Percentiles rank a stretch among this genome's conserved stretches.
These are phyloP conservation scores for Schrenkiella parvula DNA, from an alignment of 345 rosid genomes.

Conservation along the genomic window DNA sequence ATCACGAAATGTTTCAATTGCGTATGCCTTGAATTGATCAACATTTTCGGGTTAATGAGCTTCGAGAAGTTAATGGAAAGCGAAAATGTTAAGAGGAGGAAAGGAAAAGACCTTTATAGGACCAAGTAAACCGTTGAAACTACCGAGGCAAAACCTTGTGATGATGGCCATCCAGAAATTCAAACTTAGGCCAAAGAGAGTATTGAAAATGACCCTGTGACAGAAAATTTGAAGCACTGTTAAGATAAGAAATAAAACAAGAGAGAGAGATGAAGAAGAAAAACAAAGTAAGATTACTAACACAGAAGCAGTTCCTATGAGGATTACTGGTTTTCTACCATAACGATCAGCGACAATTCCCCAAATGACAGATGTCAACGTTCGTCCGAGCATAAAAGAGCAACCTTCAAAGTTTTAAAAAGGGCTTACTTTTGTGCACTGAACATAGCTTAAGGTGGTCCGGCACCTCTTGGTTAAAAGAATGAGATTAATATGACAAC, in stretches of 20 bases:
- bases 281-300: constrained; percentile 38
- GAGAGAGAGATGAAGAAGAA: neutral
- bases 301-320: constrained; percentile 69
- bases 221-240: neutral
- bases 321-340: constrained; percentile 87
- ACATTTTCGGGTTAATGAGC: neutral
- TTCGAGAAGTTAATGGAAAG: neutral
- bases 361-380: constrained; percentile 83
- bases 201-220: constrained; percentile 82
- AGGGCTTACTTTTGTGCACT: neutral
- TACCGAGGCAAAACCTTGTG: constrained; percentile 83
- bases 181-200: constrained; percentile 80
- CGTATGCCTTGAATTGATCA: constrained; percentile 68
- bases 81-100: neutral
- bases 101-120: constrained; percentile 60
- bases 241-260: neutral
- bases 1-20: constrained; percentile 62
- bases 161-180: constrained; percentile 94
- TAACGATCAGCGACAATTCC: constrained; percentile 84
- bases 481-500: neutral
- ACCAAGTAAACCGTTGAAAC: constrained; percentile 88
- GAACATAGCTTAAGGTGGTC: neutral
- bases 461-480: neutral
- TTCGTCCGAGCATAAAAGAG: constrained; percentile 87
- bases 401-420: constrained; percentile 49